Evolutionary conservation across 176 grass and related monocot genomes (phyloP), one percentile per base, ranked within the genome.

Genomic region (Neostapfia colusana): DNA sequence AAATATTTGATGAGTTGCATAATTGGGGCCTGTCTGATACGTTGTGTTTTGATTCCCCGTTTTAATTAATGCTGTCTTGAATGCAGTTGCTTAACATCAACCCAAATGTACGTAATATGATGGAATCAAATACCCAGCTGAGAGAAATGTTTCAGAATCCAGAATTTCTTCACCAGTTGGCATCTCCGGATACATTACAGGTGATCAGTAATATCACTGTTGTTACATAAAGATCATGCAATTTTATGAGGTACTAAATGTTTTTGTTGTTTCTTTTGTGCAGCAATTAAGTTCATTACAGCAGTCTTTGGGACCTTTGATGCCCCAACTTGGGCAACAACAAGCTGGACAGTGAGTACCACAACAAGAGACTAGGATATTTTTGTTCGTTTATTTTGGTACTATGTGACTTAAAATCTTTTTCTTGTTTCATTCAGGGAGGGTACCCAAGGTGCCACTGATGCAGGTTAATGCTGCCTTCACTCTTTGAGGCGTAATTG

Each of bases 111-210:
- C 95, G 95, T 41, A 90, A 74, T 80, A 44, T 98, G 58, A 63
- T 98, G 71, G 95, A 93, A 67, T 90, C 95, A 34, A 94, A 93
- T 54, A 73, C 59, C 82, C 91, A 94, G 57, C 58, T 98, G 65
- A 92, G 95, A 85, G 86, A 93, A 59, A 88, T 98, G 91, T 69
- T 98, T 65, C 91, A 94, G 85, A 92, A 94, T 81, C 95, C 95
- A 65, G 91, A 98, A 35, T 92, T 98, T 86, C 77, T 93, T 81
- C 95, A 76, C 82, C 95, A 98, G 76, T 65, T 98, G 78, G 79
- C 86, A 24, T 98, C 95, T 70, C 91, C 95, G 66, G 95, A 98
- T 67, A 89, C 86, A 35, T 84, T 98, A 84, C 91, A 93, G 91
- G 95, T 89, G 28, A 76, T 61, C 24, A 64, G 50, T 49, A 81